Percentiles rank a stretch among this genome's conserved stretches.
Conservation (phyloP, 805 yeast species). For the Saccharomycopsis lassenensis region DNA sequence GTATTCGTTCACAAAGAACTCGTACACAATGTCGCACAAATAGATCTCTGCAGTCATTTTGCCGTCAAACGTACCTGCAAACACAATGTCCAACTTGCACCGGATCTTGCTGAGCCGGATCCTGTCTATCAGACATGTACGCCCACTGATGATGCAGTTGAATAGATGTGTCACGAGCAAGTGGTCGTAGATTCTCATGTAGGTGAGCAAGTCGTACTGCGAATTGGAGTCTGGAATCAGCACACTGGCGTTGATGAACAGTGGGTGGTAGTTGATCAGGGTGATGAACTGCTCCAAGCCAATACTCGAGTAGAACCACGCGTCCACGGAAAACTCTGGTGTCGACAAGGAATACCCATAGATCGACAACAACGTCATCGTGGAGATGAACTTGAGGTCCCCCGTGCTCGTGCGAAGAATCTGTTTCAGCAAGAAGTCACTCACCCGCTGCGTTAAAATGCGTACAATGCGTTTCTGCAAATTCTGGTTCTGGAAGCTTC, state of each 20-base stretch:
- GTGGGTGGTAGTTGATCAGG: conserved; percentile 20
- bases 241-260: conserved; percentile 15
- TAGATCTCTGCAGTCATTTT: conserved; percentile 47
- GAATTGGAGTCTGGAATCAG: conserved; percentile 18
- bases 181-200: conserved; percentile 44
- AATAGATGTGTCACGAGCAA: conserved; percentile 40
- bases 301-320: conserved; percentile 41
- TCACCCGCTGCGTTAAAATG: conserved; percentile 28
- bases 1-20: conserved; percentile 9
- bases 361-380: conserved; percentile 38
- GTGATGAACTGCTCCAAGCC: conserved; percentile 39
- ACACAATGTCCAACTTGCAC: conserved; percentile 33
- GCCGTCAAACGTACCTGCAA: conserved; percentile 49
- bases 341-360: conserved; percentile 39
- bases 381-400: conserved; percentile 39
- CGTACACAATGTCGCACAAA: conserved; percentile 15
- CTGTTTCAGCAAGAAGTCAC: conserved; percentile 30
- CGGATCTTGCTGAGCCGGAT: conserved; percentile 37
- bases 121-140: conserved; percentile 38
- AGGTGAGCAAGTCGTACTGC: conserved; percentile 36
- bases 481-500: conserved; percentile 28
- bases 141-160: conserved; percentile 40
- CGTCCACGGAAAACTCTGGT: conserved; percentile 31
- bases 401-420: conserved; percentile 25
- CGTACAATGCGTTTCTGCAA: conserved; percentile 26